Base-by-base conservation (phyloP, 176 grass and related monocot species). In the Coix lacrymajobi region DNA sequence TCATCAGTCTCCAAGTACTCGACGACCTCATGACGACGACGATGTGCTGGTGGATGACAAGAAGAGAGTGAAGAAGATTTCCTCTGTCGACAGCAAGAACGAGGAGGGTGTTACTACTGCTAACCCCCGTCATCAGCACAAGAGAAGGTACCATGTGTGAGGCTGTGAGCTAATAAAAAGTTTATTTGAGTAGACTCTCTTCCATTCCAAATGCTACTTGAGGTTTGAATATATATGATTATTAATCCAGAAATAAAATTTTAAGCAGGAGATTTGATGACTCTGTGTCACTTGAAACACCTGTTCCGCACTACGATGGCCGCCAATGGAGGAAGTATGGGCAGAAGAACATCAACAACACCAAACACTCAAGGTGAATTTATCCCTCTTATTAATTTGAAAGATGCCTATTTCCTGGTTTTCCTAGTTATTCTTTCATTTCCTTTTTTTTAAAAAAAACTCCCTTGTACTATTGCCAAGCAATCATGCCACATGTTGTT, bases 311-410 rank as follows among this genome's bases (percentile, higher is more conserved):
- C 32, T 89, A 83, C 2, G 90, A 92, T 30, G 90, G 90, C 2
- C 61, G 51, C 49, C 90, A 83, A 26, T 92, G 90, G 90, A 83
- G 83, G 69, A 92, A 89, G 36, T 92, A 92, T n/a, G 90, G 90
- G 4, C 83, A 92, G 64, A 92, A 92, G 52, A 6, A 32, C 7
- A 92, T 92, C 83, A 83, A 83, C 58, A 81, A 77, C 39, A 13
- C 72, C 51, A 74, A 81, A 33, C 66, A 88, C 39, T 66, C 85
- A 14, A 91, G 85, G 89, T 88, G 26, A 38, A 14, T 58, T 57
- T 25, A 25, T 58, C 54, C 54, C 22, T n/a, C 52, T 58, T 54
- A 3, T 51, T 54, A 54, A 58, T 58, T 25, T 3, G 9, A 58
- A 58, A 25, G 54, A 58, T 58, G 9, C 3, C 2, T n/a, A 54